A percentile compares a stretch with the other conserved stretches of the same genome.
phyloP scores from a whole-genome alignment of 768 basidiomycete species.

The Pisolithus albus region DNA sequence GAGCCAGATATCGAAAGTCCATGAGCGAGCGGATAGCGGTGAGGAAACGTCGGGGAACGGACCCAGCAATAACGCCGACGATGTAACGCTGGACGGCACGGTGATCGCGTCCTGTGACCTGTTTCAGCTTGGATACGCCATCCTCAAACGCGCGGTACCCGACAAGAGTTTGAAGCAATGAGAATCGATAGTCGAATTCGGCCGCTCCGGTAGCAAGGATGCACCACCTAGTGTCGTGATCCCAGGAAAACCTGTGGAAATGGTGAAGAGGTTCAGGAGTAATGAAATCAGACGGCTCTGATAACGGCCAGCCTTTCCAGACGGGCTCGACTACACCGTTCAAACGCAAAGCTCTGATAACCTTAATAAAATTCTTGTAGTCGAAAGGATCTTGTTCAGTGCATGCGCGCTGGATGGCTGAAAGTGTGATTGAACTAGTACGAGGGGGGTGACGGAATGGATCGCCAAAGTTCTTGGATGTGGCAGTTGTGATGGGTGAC shows the following conservation, averaged over 20 bases:
- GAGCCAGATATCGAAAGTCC: slow-evolving; percentile 33
- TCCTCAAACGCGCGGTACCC: slow-evolving; percentile 34
- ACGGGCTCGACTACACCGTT: slow-evolving; percentile 19
- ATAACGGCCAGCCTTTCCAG: slow-evolving; percentile 31
- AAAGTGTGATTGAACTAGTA: slow-evolving; percentile 20
- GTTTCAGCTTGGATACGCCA: slow-evolving; percentile 36
- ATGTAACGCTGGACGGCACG: slow-evolving; percentile 30
- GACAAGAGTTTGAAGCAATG: slow-evolving; percentile 29
- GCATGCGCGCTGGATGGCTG: slow-evolving; percentile 3
- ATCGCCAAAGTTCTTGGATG: slow-evolving; percentile 25
- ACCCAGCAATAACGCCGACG: slow-evolving; percentile 29
- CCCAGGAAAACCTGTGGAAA: slow-evolving; percentile 34
- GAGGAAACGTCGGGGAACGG: slow-evolving; percentile 24
- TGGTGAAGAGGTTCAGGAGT: slow-evolving; percentile 34
- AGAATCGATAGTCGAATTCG: slow-evolving; percentile 34
- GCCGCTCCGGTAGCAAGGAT: slow-evolving; percentile 21
- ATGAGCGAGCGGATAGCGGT: slow-evolving; percentile 27
- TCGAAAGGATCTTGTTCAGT: neutral
- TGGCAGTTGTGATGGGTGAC: slow-evolving; percentile 27
- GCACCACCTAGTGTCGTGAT: slow-evolving; percentile 36
- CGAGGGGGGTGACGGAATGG: slow-evolving; percentile 18
- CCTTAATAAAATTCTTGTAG: slow-evolving; percentile 2
- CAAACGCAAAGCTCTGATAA: neutral
- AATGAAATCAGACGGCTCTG: slow-evolving; percentile 29
- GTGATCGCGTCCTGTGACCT: slow-evolving; percentile 35